phyloP scores from a whole-genome alignment of 1,284 basidiomycete genomes.

The Malassezia obtusa region DNA sequence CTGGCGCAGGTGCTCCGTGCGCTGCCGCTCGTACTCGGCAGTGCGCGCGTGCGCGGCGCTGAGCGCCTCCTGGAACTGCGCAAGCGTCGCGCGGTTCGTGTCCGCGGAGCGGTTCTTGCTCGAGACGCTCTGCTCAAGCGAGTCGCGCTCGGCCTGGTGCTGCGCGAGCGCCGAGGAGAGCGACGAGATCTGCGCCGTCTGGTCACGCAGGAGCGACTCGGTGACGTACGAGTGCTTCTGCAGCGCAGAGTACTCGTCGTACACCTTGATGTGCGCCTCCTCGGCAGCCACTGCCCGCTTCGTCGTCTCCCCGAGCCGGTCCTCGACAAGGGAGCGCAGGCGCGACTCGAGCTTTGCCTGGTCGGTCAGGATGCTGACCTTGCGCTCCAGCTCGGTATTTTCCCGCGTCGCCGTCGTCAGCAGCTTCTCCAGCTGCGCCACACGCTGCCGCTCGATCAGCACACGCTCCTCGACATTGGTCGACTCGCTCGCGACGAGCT shows the following conservation, averaged over 20 bases:
- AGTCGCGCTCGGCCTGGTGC: slow-evolving; percentile 67
- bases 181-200: slow-evolving; percentile 63
- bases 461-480: slow-evolving; percentile 58
- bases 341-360: slow-evolving; percentile 56
- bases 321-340: slow-evolving; percentile 64
- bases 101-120: slow-evolving; percentile 56
- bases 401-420: slow-evolving; percentile 64
- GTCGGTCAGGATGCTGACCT: slow-evolving; percentile 51
- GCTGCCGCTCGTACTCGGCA: slow-evolving; percentile 68
- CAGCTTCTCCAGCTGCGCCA: slow-evolving; percentile 69
- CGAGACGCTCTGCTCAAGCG: slow-evolving; percentile 61
- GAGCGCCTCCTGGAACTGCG: slow-evolving; percentile 71
- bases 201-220: slow-evolving; percentile 67
- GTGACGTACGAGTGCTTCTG: slow-evolving; percentile 59
- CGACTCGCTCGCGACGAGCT: slow-evolving; percentile 70
- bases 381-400: slow-evolving; percentile 63
- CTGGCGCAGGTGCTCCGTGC: slow-evolving; percentile 48
- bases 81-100: slow-evolving; percentile 73
- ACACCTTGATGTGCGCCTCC: slow-evolving; percentile 62
- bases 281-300: slow-evolving; percentile 75
- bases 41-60: slow-evolving; percentile 66
- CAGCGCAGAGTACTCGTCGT: slow-evolving; percentile 64
- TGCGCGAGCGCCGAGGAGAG: slow-evolving; percentile 68
- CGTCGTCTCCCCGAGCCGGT: slow-evolving; percentile 66
- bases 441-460: slow-evolving; percentile 70